phyloP scores from a whole-genome alignment of 495 filamentous ascomycete species.

The Hyaloscypha bicolor region DNA sequence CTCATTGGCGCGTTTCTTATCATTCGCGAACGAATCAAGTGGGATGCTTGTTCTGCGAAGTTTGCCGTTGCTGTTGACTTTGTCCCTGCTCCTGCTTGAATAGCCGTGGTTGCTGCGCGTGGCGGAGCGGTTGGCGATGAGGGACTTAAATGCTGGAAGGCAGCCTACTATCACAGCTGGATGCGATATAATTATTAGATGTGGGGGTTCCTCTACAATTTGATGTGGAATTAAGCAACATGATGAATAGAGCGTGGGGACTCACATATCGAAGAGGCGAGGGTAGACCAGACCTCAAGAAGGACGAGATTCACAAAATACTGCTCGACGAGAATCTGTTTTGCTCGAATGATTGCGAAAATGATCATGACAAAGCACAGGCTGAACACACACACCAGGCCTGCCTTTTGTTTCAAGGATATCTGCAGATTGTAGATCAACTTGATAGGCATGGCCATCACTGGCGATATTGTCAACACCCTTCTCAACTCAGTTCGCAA shows the following conservation, averaged over 20 bases:
- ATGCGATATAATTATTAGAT: conserved; percentile 5
- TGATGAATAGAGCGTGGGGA: conserved; percentile 7
- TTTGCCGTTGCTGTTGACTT: conserved; percentile 18
- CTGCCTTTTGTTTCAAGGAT: conserved; percentile 46
- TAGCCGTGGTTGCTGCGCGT: conserved; percentile 57
- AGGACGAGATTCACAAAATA: conserved; percentile 39
- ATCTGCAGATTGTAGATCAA: conserved; percentile 52
- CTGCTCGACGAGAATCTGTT: conserved; percentile 38
- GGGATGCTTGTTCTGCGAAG: conserved; percentile 24
- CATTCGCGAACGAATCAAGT: conserved; percentile 31
- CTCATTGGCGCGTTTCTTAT: conserved; percentile 24
- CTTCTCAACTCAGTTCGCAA: background rate
- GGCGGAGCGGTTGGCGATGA: conserved; percentile 59
- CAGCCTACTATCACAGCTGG: conserved; percentile 51
- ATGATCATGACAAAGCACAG: conserved; percentile 53
- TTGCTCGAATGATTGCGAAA: conserved; percentile 51
- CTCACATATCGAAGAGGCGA: conserved; percentile 39
- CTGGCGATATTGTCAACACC: conserved; percentile 27
- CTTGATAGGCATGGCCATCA: conserved; percentile 54
- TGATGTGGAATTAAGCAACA: background rate
- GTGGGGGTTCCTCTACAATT: background rate
- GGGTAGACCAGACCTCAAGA: conserved; percentile 41
- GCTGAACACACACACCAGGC: conserved; percentile 50
- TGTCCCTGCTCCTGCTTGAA: conserved; percentile 14
- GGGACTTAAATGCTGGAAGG: conserved; percentile 49